These are phyloP conservation scores for Prinsepia uniflora DNA, from an alignment of 306 rosid genomes.

Conservation along the genomic window DNA sequence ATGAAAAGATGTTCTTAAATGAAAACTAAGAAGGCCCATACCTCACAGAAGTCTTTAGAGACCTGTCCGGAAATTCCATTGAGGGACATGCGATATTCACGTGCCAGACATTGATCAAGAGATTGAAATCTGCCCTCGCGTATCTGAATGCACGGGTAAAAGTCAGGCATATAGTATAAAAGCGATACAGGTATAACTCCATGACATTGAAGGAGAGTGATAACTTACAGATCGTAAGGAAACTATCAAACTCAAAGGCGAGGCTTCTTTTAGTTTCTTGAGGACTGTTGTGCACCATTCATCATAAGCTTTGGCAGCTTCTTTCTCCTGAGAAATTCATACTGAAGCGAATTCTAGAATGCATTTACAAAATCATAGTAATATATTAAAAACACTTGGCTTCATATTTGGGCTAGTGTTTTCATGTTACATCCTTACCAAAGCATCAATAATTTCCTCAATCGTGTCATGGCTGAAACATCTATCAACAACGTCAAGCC, in stretches of 20 bases:
- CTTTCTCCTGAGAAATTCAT: slow-evolving; percentile 65
- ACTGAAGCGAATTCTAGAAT: not conserved
- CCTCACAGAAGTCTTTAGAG: slow-evolving; percentile 80
- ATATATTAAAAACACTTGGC: not conserved
- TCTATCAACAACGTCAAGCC: slow-evolving; percentile 64
- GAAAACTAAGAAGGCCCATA: slow-evolving; percentile 31
- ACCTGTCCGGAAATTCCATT: slow-evolving; percentile 49
- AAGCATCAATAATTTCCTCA: slow-evolving; percentile 80
- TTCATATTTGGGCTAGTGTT: not conserved
- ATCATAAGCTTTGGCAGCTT: slow-evolving; percentile 52
- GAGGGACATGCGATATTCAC: slow-evolving; percentile 72
- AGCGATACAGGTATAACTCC: slow-evolving; percentile 20
- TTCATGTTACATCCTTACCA: slow-evolving; percentile 56
- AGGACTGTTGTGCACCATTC: slow-evolving; percentile 65
- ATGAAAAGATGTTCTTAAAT: slow-evolving; percentile 2
- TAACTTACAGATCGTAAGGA: slow-evolving; percentile 75
- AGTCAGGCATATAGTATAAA: slow-evolving; percentile 17
- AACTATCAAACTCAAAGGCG: slow-evolving; percentile 89
- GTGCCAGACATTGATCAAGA: slow-evolving; percentile 79
- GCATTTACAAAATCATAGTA: not conserved
- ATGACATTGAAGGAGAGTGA: slow-evolving; percentile 9
- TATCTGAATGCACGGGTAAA: slow-evolving; percentile 46
- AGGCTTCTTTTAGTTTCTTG: slow-evolving; percentile 64
- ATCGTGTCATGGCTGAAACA: slow-evolving; percentile 84
- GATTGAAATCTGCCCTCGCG: slow-evolving; percentile 93